Conservation (phyloP, 164 flowering plant species). For the Pachysandra terminalis region DNA sequence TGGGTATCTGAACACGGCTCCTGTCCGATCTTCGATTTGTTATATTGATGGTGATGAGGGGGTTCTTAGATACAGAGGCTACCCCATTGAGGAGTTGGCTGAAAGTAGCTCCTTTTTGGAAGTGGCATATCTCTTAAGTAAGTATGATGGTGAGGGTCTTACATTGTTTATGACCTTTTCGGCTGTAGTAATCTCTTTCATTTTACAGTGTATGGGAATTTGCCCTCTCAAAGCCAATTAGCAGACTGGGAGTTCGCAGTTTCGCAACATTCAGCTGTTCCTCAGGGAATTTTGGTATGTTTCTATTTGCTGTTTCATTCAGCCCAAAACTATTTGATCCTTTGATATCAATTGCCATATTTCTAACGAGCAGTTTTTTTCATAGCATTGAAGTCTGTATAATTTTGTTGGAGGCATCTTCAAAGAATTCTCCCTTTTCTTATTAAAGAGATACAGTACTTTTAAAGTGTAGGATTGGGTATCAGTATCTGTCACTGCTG, state of each 20-base stretch:
- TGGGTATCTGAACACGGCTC: slow-evolving; percentile 95
- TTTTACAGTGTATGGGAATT: slow-evolving; percentile 76
- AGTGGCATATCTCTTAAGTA: slow-evolving; percentile 88
- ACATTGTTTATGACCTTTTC: not conserved
- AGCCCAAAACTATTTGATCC: not conserved
- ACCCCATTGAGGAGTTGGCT: slow-evolving; percentile 96
- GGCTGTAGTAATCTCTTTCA: not conserved
- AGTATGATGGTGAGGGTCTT: slow-evolving; percentile 22
- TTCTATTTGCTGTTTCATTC: slow-evolving; percentile 12
- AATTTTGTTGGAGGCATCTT: no score
- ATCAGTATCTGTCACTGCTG: no score
- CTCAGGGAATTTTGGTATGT: slow-evolving; percentile 86
- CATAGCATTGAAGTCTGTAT: no score
- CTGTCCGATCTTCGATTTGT: slow-evolving; percentile 87
- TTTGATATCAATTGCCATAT: not conserved
- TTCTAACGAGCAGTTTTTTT: not conserved
- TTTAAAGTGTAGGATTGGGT: no score
- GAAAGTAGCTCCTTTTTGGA: slow-evolving; percentile 85
- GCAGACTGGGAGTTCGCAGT: slow-evolving; percentile 96
- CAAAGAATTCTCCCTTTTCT: no score
- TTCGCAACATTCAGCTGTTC: slow-evolving; percentile 96
- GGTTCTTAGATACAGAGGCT: slow-evolving; percentile 91
- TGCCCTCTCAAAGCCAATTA: slow-evolving; percentile 80
- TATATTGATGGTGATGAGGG: slow-evolving; percentile 99
- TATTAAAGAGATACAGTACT: no score